Percentiles rank a stretch among this genome's conserved stretches.
Evolutionary conservation across 2,329 filamentous ascomycete genomes (phyloP).

Genomic region (Nothophoma quercina): DNA sequence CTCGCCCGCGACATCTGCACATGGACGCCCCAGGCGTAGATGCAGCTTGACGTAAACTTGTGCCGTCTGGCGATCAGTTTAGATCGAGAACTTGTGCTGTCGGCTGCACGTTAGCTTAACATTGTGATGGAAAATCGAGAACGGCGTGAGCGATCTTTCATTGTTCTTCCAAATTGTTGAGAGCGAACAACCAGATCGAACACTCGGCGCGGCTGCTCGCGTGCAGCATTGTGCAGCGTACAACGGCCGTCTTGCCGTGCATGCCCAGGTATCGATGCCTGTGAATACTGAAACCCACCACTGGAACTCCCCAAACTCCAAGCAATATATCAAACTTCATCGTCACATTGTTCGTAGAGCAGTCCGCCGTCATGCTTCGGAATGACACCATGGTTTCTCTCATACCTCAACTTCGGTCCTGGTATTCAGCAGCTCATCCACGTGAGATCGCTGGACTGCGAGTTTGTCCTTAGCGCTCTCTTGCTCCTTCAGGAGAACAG

Average conservation of each 20-base stretch:
- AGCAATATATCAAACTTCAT: constrained; percentile 4
- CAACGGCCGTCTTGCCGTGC: constrained; percentile 5
- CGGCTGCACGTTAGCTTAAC: constrained; percentile 1
- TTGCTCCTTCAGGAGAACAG: constrained; percentile 79
- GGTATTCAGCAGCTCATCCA: constrained; percentile 70
- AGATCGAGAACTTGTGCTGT: neutral
- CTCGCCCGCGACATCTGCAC: constrained; percentile 3
- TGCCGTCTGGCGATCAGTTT: constrained; percentile 4
- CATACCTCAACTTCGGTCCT: constrained; percentile 50
- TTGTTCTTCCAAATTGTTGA: constrained; percentile 10
- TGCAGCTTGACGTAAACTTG: constrained; percentile 16
- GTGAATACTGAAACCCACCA: constrained; percentile 12
- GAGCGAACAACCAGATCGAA: neutral
- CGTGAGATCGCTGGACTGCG: constrained; percentile 71
- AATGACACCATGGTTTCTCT: neutral
- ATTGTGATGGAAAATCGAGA: neutral
- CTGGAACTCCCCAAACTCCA: constrained; percentile 25
- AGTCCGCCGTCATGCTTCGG: neutral
- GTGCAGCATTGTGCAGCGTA: neutral
- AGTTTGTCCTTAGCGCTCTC: constrained; percentile 56
- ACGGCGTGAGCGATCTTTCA: constrained; percentile 5
- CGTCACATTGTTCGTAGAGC: neutral
- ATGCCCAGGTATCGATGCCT: neutral
- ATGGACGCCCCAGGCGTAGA: neutral
- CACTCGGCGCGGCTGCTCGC: neutral